phyloP scores from a whole-genome alignment of 495 filamentous ascomycete genomes.

The Lophiotrema nucula region DNA sequence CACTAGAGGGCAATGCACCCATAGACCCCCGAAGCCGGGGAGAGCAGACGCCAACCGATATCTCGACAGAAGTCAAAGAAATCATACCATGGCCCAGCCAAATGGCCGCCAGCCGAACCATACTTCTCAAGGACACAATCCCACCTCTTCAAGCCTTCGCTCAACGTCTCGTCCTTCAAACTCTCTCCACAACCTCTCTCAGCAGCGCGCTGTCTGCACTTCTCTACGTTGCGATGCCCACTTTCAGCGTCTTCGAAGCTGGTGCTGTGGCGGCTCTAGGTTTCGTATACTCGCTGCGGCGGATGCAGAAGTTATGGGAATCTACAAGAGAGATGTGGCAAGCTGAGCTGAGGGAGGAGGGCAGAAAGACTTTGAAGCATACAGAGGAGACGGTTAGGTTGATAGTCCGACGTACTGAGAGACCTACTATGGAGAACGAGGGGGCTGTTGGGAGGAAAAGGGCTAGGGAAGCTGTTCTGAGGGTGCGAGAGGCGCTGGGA shows the following conservation, averaged over 20 bases:
- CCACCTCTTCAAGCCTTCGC: slow-evolving; percentile 77
- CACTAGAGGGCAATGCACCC: not conserved
- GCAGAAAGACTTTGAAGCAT: slow-evolving; percentile 66
- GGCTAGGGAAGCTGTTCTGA: slow-evolving; percentile 45
- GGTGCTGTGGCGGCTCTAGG: slow-evolving; percentile 78
- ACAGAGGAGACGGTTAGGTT: slow-evolving; percentile 64
- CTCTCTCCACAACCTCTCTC: slow-evolving; percentile 63
- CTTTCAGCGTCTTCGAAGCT: slow-evolving; percentile 66
- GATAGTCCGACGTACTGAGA: slow-evolving; percentile 53
- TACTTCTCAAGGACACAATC: slow-evolving; percentile 61
- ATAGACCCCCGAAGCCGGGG: not conserved
- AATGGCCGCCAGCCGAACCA: slow-evolving; percentile 56
- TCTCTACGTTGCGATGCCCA: slow-evolving; percentile 61
- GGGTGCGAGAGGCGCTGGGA: slow-evolving; percentile 56
- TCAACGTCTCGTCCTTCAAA: slow-evolving; percentile 73
- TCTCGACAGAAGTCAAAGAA: slow-evolving; percentile 13
- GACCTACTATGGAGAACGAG: slow-evolving; percentile 37
- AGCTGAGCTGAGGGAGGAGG: slow-evolving; percentile 74
- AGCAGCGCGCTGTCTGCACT: slow-evolving; percentile 65
- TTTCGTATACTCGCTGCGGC: slow-evolving; percentile 65
- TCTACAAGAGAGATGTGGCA: slow-evolving; percentile 68
- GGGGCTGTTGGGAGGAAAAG: slow-evolving; percentile 40
- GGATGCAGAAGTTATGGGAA: slow-evolving; percentile 81
- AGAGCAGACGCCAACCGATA: not conserved
- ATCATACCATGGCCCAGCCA: slow-evolving; percentile 44